phyloP scores from a whole-genome alignment of 2,329 filamentous ascomycete genomes.

The Emericellopsis atlantica region DNA sequence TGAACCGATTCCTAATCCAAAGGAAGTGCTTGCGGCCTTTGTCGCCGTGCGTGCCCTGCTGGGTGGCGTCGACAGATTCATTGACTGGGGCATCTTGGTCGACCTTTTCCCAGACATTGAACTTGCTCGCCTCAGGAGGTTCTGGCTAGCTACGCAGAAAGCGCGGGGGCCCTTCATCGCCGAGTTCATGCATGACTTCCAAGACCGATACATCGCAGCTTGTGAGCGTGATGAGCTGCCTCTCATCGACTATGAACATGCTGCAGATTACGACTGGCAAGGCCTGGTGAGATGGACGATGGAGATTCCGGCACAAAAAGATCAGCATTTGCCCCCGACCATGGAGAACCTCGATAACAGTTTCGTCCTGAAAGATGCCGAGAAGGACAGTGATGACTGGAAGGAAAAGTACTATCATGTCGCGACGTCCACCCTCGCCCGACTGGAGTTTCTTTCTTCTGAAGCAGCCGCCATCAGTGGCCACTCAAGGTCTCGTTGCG shows the following conservation, averaged over 20 bases:
- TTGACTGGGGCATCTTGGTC: slow-evolving; percentile 49
- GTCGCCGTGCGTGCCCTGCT: slow-evolving; percentile 44
- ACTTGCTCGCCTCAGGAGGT: slow-evolving; percentile 36
- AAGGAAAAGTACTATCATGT: slow-evolving; percentile 43
- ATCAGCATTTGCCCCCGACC: slow-evolving; percentile 33
- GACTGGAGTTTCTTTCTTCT: slow-evolving; percentile 40
- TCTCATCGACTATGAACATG: slow-evolving; percentile 48
- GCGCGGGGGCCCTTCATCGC: slow-evolving; percentile 40
- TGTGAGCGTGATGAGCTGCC: slow-evolving; percentile 52
- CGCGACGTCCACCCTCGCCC: slow-evolving; percentile 40
- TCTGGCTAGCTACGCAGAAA: slow-evolving; percentile 40
- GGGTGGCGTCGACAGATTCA: slow-evolving; percentile 44
- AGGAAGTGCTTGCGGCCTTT: slow-evolving; percentile 39
- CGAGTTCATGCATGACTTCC: slow-evolving; percentile 46
- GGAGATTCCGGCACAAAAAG: slow-evolving; percentile 31
- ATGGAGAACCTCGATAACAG: slow-evolving; percentile 28
- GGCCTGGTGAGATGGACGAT: slow-evolving; percentile 54
- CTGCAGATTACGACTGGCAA: slow-evolving; percentile 56
- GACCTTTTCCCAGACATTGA: slow-evolving; percentile 41
- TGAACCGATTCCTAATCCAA: slow-evolving; percentile 7
- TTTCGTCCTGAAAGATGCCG: slow-evolving; percentile 25
- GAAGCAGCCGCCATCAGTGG: slow-evolving; percentile 24
- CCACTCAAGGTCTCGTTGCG: not conserved
- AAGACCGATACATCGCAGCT: slow-evolving; percentile 50
- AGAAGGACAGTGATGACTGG: slow-evolving; percentile 27